A percentile compares a stretch with the other conserved stretches of the same genome.
These are phyloP conservation scores for Trichoderma gracile DNA, from an alignment of 2,329 filamentous ascomycete species.

Conservation along the genomic window DNA sequence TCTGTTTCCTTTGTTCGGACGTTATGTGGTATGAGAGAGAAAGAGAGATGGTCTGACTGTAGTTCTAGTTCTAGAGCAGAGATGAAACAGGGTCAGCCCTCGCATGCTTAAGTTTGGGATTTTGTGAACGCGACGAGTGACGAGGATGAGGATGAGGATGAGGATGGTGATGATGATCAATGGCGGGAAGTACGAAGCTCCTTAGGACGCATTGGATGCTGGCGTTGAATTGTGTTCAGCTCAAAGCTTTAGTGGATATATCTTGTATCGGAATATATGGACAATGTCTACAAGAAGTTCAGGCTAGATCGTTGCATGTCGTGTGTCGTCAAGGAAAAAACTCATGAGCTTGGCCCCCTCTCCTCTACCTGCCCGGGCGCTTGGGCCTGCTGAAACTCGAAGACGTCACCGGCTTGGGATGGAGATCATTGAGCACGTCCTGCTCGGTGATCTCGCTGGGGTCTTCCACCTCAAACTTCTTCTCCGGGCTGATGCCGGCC, in stretches of 20 bases:
- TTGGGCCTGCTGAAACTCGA: conserved; percentile 75
- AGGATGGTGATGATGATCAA: background rate
- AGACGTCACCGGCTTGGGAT: conserved; percentile 65
- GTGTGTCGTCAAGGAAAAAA: conserved; percentile 9
- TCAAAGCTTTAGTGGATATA: conserved; percentile 22
- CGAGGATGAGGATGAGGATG: background rate
- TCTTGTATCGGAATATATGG: conserved; percentile 23
- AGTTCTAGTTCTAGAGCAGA: conserved; percentile 24
- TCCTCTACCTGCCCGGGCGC: conserved; percentile 65
- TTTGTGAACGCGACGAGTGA: background rate
- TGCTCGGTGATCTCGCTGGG: conserved; percentile 70
- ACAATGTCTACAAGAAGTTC: conserved; percentile 24
- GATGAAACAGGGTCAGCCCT: conserved; percentile 25
- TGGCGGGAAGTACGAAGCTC: background rate
- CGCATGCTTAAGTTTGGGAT: background rate
- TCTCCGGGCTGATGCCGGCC: conserved; percentile 65
- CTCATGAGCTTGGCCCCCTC: conserved; percentile 12
- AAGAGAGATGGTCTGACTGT: conserved; percentile 12
- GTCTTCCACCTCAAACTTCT: conserved; percentile 69
- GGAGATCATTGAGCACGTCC: conserved; percentile 64
- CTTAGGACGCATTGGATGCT: conserved; percentile 7
- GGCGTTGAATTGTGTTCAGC: conserved; percentile 32
- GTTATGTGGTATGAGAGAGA: background rate
- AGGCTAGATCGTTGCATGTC: conserved; percentile 25
- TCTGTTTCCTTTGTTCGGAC: background rate